A percentile compares a stretch with the other conserved stretches of the same genome.
phyloP scores from a whole-genome alignment of 805 yeast genomes.

The Lipomyces yamadae region DNA sequence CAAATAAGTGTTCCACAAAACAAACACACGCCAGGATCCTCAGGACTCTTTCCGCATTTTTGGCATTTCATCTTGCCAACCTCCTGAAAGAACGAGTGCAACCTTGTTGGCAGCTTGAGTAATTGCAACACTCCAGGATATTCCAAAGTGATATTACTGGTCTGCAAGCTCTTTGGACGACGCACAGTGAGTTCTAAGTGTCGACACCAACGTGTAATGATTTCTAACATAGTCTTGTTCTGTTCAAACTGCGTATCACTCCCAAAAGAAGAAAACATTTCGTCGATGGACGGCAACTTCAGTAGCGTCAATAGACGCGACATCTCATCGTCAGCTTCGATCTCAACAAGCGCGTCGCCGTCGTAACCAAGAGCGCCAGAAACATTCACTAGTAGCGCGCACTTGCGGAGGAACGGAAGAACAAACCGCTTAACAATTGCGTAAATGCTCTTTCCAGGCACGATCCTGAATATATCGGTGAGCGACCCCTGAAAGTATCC shows the following conservation, averaged over 20 bases:
- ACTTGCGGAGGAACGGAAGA: conserved; percentile 68
- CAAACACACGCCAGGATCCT: conserved; percentile 84
- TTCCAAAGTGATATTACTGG: conserved; percentile 21
- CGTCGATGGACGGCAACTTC: conserved; percentile 46
- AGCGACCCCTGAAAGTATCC: neutral
- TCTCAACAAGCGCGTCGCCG: conserved; percentile 40
- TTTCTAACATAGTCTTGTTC: conserved; percentile 19
- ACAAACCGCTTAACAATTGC: conserved; percentile 44
- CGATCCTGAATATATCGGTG: neutral
- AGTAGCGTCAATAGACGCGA: conserved; percentile 58
- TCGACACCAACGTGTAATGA: conserved; percentile 32
- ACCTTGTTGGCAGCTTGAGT: conserved; percentile 64
- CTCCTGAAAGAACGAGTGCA: conserved; percentile 71
- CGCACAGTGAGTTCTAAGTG: conserved; percentile 26
- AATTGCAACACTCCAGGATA: conserved; percentile 72
- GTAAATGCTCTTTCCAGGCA: conserved; percentile 20
- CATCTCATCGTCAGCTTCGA: conserved; percentile 53
- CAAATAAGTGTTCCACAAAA: conserved; percentile 75
- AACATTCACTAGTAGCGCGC: conserved; percentile 61
- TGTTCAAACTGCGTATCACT: conserved; percentile 3
- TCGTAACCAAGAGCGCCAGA: conserved; percentile 55
- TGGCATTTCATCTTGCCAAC: conserved; percentile 43
- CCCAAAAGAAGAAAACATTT: conserved; percentile 17
- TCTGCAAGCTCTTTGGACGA: conserved; percentile 25
- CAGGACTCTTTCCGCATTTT: conserved; percentile 46